Evolutionary conservation across 2,329 filamentous ascomycete species (phyloP).

Genomic region (Fusarium goolgardi): DNA sequence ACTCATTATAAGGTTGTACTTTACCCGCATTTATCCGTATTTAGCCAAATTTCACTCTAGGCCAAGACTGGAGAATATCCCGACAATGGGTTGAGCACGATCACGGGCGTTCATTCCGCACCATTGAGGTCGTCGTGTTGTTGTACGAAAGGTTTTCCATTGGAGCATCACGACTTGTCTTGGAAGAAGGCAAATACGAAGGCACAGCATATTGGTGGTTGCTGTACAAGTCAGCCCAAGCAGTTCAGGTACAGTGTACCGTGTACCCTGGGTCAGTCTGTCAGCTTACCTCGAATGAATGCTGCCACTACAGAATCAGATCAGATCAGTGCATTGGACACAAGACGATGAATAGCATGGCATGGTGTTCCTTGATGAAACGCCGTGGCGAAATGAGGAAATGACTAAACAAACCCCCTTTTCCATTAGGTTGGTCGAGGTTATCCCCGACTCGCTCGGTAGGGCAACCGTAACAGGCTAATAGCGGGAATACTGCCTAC

Average conservation of each 20-base stretch:
- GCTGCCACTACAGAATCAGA: slow-evolving; percentile 10
- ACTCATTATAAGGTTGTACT: slow-evolving; percentile 23
- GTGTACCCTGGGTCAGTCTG: not conserved
- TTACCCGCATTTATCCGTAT: slow-evolving; percentile 32
- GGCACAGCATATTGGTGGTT: not conserved
- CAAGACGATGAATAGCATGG: slow-evolving; percentile 6
- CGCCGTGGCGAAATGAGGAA: slow-evolving; percentile 18
- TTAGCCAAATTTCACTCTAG: slow-evolving; percentile 22
- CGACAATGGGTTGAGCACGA: not conserved
- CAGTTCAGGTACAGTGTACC: not conserved
- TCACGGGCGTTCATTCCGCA: slow-evolving; percentile 7
- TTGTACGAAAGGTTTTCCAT: not conserved
- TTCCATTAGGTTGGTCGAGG: not conserved
- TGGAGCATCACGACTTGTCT: not conserved
- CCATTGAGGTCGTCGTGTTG: not conserved
- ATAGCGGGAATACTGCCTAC: slow-evolving; percentile 17
- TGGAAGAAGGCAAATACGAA: not conserved
- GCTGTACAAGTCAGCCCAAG: not conserved
- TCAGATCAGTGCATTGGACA: slow-evolving; percentile 5
- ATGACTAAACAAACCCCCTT: slow-evolving; percentile 17
- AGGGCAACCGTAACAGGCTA: slow-evolving; percentile 18
- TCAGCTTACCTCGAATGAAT: slow-evolving; percentile 1
- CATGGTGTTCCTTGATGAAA: slow-evolving; percentile 18
- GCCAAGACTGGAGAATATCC: slow-evolving; percentile 25
- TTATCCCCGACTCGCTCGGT: not conserved